Evolutionary conservation across 257 asterid genomes (phyloP).

Genomic region (Primulina huaijiensis): DNA sequence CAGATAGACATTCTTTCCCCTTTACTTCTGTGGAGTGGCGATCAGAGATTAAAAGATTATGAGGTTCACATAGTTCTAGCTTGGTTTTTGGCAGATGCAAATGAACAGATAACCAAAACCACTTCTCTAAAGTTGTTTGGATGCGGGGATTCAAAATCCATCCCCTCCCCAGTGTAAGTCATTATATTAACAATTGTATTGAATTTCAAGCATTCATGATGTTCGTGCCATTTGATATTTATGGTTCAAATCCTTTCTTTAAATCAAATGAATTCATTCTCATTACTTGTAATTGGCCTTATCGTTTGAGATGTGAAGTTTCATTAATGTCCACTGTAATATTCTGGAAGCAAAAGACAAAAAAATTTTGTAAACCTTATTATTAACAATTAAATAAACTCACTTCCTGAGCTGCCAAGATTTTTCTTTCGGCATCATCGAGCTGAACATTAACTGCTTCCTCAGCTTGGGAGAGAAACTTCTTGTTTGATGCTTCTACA

Average conservation of each 20-base stretch:
- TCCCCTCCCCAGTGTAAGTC: too few relatives aligned
- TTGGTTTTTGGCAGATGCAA: slow-evolving; percentile 11
- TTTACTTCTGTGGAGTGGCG: not conserved
- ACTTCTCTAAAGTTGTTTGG: slow-evolving; percentile 4
- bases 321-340: slow-evolving; percentile 16
- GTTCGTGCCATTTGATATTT: not conserved
- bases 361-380: slow-evolving; percentile 7
- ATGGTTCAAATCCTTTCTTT: not conserved
- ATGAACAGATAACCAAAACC: slow-evolving; percentile 19
- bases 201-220: not conserved
- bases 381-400: slow-evolving; percentile 30
- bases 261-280: not conserved
- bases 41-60: not conserved
- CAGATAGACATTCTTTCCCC: not conserved
- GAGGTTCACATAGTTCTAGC: slow-evolving; percentile 2
- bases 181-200: not conserved
- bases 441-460: slow-evolving; percentile 62
- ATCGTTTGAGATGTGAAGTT: slow-evolving; percentile 19
- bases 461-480: slow-evolving; percentile 57
- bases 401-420: slow-evolving; percentile 61
- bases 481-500: slow-evolving; percentile 56
- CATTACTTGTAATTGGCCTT: not conserved
- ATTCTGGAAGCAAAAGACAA: slow-evolving; percentile 16
- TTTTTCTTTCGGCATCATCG: slow-evolving; percentile 64
- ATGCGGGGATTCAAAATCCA: too few relatives aligned